These are phyloP conservation scores for Penicillium sp. DNA, from an alignment of 2,329 filamentous ascomycete species.

Conservation along the genomic window DNA sequence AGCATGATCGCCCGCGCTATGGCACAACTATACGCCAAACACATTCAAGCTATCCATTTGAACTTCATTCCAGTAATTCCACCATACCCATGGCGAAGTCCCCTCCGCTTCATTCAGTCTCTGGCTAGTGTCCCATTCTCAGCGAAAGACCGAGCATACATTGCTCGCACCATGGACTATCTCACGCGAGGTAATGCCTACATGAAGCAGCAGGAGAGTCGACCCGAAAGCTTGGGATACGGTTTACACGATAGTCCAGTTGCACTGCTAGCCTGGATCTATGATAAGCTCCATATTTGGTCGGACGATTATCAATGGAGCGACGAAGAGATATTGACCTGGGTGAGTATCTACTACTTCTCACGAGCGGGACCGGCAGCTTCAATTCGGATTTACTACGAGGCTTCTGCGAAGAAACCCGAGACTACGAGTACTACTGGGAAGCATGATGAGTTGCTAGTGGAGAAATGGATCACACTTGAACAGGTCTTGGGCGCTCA, in stretches of 20 bases:
- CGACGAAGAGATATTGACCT: constrained; percentile 76
- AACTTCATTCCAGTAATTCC: constrained; percentile 61
- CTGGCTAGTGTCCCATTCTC: constrained; percentile 41
- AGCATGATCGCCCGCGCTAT: constrained; percentile 67
- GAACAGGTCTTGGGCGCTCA: constrained; percentile 44
- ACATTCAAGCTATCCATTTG: constrained; percentile 66
- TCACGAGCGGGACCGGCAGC: constrained; percentile 72
- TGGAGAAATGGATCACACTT: constrained; percentile 24
- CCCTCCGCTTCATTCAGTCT: constrained; percentile 57
- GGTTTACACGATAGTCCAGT: constrained; percentile 72
- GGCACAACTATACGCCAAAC: constrained; percentile 62
- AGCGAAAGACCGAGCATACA: constrained; percentile 29
- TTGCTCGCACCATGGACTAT: constrained; percentile 34
- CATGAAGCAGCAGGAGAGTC: constrained; percentile 65
- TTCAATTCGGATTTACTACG: constrained; percentile 74
- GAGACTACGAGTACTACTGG: not conserved
- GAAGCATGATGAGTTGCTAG: constrained; percentile 40
- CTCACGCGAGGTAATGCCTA: constrained; percentile 55
- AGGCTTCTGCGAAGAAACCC: constrained; percentile 52
- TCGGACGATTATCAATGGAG: constrained; percentile 74
- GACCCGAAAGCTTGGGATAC: constrained; percentile 75
- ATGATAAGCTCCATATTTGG: constrained; percentile 81
- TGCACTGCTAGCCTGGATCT: constrained; percentile 76
- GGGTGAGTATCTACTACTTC: constrained; percentile 77
- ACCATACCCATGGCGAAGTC: constrained; percentile 59